A percentile compares a stretch with the other conserved stretches of the same genome.
phyloP scores from a whole-genome alignment of 495 filamentous ascomycete genomes.

The Bacidia rubella region DNA sequence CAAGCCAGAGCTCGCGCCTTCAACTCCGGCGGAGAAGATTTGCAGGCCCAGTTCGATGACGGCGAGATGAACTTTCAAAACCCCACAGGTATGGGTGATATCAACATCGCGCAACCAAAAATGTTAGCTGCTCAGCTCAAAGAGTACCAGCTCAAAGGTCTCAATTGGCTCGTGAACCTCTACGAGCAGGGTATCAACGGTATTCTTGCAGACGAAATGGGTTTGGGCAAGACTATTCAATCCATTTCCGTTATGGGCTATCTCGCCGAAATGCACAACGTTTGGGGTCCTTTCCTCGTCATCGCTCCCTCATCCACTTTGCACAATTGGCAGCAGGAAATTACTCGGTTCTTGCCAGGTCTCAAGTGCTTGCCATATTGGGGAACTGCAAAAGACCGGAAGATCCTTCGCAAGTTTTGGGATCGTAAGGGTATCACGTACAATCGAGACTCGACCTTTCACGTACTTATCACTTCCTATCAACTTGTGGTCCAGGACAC shows the following conservation, averaged over 20 bases:
- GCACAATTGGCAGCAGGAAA: conserved; percentile 99
- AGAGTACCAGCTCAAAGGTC: conserved; percentile 95
- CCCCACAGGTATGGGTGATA: conserved; percentile 81
- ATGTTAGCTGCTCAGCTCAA: conserved; percentile 90
- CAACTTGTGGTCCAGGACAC: conserved; percentile 93
- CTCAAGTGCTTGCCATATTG: conserved; percentile 95
- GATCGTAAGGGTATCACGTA: conserved; percentile 95
- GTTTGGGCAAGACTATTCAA: conserved; percentile 96
- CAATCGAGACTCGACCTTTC: conserved; percentile 80
- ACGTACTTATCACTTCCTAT: conserved; percentile 93
- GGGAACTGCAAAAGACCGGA: conserved; percentile 88
- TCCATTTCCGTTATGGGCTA: conserved; percentile 99
- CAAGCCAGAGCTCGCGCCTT: conserved; percentile 86
- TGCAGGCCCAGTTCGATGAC: conserved; percentile 42
- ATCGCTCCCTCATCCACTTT: conserved; percentile 92
- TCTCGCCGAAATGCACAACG: conserved; percentile 89
- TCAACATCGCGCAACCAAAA: conserved; percentile 87
- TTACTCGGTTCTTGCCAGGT: conserved; percentile 79
- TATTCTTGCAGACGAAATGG: conserved; percentile 98
- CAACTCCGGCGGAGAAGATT: conserved; percentile 50
- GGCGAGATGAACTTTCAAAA: conserved; percentile 99
- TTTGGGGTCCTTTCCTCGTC: conserved; percentile 96
- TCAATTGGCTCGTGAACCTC: conserved; percentile 97
- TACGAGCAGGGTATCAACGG: conserved; percentile 99
- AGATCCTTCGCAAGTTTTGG: conserved; percentile 97